Evolutionary conservation across 768 basidiomycete species (phyloP).

Genomic region (Austroboletus eburneus): DNA sequence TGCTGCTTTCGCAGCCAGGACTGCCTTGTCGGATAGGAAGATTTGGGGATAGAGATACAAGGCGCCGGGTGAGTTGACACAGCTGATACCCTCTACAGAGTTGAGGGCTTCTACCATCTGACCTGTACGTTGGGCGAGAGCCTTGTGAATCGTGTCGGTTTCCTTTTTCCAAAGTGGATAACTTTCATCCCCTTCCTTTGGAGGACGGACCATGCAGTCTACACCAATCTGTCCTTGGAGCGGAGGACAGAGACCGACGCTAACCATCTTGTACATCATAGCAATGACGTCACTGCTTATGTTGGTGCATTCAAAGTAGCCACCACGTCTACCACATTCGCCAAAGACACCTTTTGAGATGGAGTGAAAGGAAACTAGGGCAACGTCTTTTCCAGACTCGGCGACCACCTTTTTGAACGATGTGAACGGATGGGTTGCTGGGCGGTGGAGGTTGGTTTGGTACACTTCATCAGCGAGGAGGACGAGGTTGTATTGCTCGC

Average conservation of each 20-base stretch:
- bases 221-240: conserved; percentile 91
- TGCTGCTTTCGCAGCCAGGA: conserved; percentile 62
- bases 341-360: conserved; percentile 96
- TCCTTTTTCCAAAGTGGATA: conserved; percentile 81
- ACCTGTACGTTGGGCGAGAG: conserved; percentile 63
- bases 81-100: conserved; percentile 79
- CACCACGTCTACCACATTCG: conserved; percentile 96
- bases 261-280: conserved; percentile 95
- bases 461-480: conserved; percentile 99
- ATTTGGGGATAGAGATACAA: conserved; percentile 92
- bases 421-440: conserved; percentile 67
- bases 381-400: conserved; percentile 53
- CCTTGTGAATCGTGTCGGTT: conserved; percentile 73
- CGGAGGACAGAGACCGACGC: conserved; percentile 85
- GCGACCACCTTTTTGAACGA: conserved; percentile 92
- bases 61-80: conserved; percentile 87
- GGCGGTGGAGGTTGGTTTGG: conserved; percentile 84
- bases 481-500: conserved; percentile 80
- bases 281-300: conserved; percentile 72
- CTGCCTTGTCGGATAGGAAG: conserved; percentile 64
- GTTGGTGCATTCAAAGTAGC: conserved; percentile 93
- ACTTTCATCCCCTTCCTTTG: conserved; percentile 67
- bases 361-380: conserved; percentile 94
- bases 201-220: conserved; percentile 91
- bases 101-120: conserved; percentile 81